These are phyloP conservation scores for Hypoxylon lenormandii DNA, from an alignment of 495 filamentous ascomycete genomes.

Conservation along the genomic window DNA sequence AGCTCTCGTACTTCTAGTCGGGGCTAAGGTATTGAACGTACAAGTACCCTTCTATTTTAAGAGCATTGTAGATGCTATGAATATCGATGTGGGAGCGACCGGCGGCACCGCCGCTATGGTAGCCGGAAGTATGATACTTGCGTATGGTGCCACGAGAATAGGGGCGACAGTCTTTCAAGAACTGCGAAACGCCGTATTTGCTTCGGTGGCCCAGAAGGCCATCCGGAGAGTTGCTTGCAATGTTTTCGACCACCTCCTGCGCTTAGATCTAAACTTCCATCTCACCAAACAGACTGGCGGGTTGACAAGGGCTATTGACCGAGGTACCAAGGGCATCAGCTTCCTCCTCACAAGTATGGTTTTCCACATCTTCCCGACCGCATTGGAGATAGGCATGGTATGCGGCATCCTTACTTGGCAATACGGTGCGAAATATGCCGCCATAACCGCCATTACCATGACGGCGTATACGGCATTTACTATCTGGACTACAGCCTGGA, in stretches of 20 bases:
- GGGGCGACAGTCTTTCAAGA: slow-evolving; percentile 89
- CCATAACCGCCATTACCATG: slow-evolving; percentile 92
- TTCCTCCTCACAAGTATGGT: slow-evolving; percentile 98
- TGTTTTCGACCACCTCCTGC: slow-evolving; percentile 90
- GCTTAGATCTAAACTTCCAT: slow-evolving; percentile 92
- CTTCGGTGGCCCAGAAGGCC: slow-evolving; percentile 94
- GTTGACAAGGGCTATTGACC: slow-evolving; percentile 91
- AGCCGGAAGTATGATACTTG: slow-evolving; percentile 90
- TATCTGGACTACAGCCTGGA: slow-evolving; percentile 93
- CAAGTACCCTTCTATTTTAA: slow-evolving; percentile 99
- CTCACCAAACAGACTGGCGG: slow-evolving; percentile 93
- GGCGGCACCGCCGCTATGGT: slow-evolving; percentile 89
- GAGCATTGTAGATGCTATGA: slow-evolving; percentile 95
- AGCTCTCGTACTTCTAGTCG: slow-evolving; percentile 82
- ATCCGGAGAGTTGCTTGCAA: slow-evolving; percentile 90
- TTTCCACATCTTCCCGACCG: slow-evolving; percentile 94
- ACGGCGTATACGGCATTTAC: slow-evolving; percentile 93
- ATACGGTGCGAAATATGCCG: slow-evolving; percentile 89
- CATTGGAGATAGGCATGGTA: slow-evolving; percentile 92
- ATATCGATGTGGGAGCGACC: slow-evolving; percentile 84
- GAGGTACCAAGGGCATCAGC: slow-evolving; percentile 97
- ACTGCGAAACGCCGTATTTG: slow-evolving; percentile 93
- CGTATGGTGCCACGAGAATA: slow-evolving; percentile 88
- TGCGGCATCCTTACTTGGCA: slow-evolving; percentile 95
- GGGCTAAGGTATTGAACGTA: slow-evolving; percentile 95